Evolutionary conservation across 176 grass and related monocot genomes (phyloP).

Genomic region (Oryza meridionalis): DNA sequence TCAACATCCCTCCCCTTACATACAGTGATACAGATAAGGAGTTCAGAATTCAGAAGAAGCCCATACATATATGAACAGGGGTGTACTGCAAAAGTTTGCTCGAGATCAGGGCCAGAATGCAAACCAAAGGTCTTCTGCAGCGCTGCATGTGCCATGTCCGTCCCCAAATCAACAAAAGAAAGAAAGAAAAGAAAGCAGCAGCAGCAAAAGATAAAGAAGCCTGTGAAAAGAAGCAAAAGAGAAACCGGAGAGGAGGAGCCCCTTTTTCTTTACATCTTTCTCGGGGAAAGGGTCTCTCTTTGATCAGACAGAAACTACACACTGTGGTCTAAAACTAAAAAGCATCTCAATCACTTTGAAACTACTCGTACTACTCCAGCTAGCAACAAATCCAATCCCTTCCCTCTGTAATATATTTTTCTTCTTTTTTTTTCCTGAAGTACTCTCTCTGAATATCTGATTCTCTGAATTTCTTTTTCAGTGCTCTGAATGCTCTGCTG

Average conservation of each 20-base stretch:
- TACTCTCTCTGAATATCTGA: not conserved
- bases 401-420: not conserved
- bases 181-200: not conserved
- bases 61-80: not conserved
- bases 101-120: slow-evolving; percentile 30
- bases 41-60: not conserved
- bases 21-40: not conserved
- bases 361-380: not conserved
- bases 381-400: slow-evolving; percentile 37
- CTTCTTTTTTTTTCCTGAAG: not conserved
- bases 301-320: slow-evolving; percentile 48
- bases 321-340: slow-evolving; percentile 42
- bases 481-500: not conserved
- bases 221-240: slow-evolving; percentile 51
- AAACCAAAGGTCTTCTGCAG: slow-evolving; percentile 27
- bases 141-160: slow-evolving; percentile 42
- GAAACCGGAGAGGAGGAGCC: slow-evolving; percentile 15
- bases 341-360: slow-evolving; percentile 38
- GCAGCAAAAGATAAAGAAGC: slow-evolving; percentile 39
- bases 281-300: slow-evolving; percentile 33
- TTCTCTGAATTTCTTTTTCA: not conserved
- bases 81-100: slow-evolving; percentile 34
- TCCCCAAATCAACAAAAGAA: slow-evolving; percentile 40
- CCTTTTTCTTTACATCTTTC: slow-evolving; percentile 59
- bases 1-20: not conserved